Base-by-base conservation (phyloP, 257 asterid species). In the Fraxinus pennsylvanica region DNA sequence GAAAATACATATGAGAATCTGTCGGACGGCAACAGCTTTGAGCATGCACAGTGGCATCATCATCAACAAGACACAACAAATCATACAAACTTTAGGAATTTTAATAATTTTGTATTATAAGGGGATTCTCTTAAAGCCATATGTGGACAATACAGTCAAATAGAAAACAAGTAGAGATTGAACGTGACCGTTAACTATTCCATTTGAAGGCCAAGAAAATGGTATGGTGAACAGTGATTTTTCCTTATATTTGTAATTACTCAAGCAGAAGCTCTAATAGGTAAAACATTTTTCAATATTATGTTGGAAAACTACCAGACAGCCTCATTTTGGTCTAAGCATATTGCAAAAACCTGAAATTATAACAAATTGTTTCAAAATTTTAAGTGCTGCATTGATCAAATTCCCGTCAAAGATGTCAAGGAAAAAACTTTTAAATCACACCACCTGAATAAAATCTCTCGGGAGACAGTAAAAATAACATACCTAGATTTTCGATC, bases 401-500 rank as follows among this genome's bases (percentile, higher is more conserved):
- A 59, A 74, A 76, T 29, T 57, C 76, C 72, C 74, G 72, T 41
- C 75, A 75, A 76, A 43, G 67, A 39, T 36, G 76, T 41, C 71
- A 7, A 74, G 17, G 67, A 47, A 65, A 43, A 36, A 68, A 3
- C 52, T 69, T 43, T 3, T 10, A 43, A 3, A 43, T 43, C 4
- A 43, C 52, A 43, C 17, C 52, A 43, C 14, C 12, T 29, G 36
- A 80, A n/a, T 15, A 25, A 63, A 32, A 27, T 4, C 10, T 27
- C 33, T 27, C 36, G 0, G 27, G 29, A 8, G 25, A 63, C 7
- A 12, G 32, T 59, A 21, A 59, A 59, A 12, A 74, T 25, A 43
- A 57, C 74, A 82, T 89, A 93, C 98, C 97, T 89, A 27, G 97
- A 85, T 80, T 87, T 93, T 70, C 76, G 76, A 74, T 88, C 91